Base-by-base conservation (phyloP, 805 yeast genomes). In the Yarrowia sp. region DNA sequence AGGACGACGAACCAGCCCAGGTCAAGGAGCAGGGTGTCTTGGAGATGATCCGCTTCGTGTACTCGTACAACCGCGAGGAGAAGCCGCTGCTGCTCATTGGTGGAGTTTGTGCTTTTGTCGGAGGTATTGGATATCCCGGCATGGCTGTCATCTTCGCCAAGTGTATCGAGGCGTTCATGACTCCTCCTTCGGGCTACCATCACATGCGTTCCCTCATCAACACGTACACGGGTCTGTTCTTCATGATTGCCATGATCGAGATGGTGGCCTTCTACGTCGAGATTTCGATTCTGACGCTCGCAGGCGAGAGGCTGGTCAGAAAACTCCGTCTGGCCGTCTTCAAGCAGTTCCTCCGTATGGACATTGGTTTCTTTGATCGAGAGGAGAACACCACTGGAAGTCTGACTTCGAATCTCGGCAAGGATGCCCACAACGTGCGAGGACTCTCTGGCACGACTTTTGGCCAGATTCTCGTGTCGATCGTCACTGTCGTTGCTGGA, bases 401-500 rank as follows among this genome's bases (percentile, higher is more conserved):
- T 4, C 66, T 76, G 18, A 73, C 76, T 1, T 66, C 77, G 0
- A 70, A 72, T 27, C 65, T 76, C 14, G 76, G 77, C 42, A 75
- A 72, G 47, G 78, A 76, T 59, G 78, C 77, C 8, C 74, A 73
- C 51, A 71, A 73, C 16, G 72, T 74, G 16, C 73, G 75, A 35
- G 78, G 78, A 16, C 66, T 75, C 4, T 75, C 76, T 9, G 78
- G 78, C 21, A 74, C 77, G 6, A 75, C 78, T 0, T 66, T 75
- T 56, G 78, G 77, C 7, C 78, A 75, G 63, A 70, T 75, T 55
- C 64, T 74, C 65, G 69, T 71, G 53, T 73, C 75, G 0, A 13
- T 72, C 29, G 74, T 75, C 3, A 76, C 77, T 2, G 66, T 76
- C 9, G 63, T 76, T 49, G 77, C 70, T 18, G 79, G 80, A 42